Evolutionary conservation across 208 protist species (phyloP).

Genomic region (Trypanosoma cruzi): DNA sequence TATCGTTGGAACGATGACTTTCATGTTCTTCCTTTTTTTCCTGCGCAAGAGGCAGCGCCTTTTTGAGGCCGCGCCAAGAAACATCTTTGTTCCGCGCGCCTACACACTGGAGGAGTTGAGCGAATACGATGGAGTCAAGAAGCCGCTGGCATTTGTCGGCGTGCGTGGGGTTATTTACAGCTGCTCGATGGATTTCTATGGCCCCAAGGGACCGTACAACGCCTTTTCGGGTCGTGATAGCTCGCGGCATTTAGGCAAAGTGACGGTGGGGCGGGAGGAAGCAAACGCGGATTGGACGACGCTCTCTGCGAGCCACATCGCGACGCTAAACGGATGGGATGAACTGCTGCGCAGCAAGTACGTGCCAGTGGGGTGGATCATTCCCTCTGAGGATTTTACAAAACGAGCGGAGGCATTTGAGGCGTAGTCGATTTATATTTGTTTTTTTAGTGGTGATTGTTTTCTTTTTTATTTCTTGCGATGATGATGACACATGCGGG

Average conservation of each 20-base stretch:
- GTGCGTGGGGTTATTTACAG: slow-evolving; percentile 91
- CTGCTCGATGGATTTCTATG: slow-evolving; percentile 76
- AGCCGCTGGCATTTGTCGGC: slow-evolving; percentile 70
- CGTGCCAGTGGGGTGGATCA: slow-evolving; percentile 74
- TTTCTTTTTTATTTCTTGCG: slow-evolving; percentile 1
- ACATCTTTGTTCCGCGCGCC: slow-evolving; percentile 65
- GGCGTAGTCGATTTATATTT: slow-evolving; percentile 22
- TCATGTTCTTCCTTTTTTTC: slow-evolving; percentile 24
- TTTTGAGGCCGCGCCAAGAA: slow-evolving; percentile 38
- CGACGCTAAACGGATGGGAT: slow-evolving; percentile 89
- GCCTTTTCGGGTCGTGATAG: slow-evolving; percentile 87
- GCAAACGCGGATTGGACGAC: slow-evolving; percentile 85
- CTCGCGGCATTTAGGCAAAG: slow-evolving; percentile 86
- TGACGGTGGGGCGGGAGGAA: slow-evolving; percentile 76
- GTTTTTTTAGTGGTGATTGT: neutral
- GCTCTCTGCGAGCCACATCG: slow-evolving; percentile 59
- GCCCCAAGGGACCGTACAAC: slow-evolving; percentile 75
- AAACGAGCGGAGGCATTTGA: slow-evolving; percentile 49
- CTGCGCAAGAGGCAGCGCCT: slow-evolving; percentile 45
- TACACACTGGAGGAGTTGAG: slow-evolving; percentile 83
- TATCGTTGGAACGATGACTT: slow-evolving; percentile 12
- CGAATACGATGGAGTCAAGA: slow-evolving; percentile 69
- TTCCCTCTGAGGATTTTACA: slow-evolving; percentile 52
- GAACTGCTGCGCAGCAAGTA: slow-evolving; percentile 85
- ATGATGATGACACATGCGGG: neutral